These are phyloP conservation scores for Kodamaea sp. DNA, from an alignment of 1,139 yeast genomes.

Conservation along the genomic window DNA sequence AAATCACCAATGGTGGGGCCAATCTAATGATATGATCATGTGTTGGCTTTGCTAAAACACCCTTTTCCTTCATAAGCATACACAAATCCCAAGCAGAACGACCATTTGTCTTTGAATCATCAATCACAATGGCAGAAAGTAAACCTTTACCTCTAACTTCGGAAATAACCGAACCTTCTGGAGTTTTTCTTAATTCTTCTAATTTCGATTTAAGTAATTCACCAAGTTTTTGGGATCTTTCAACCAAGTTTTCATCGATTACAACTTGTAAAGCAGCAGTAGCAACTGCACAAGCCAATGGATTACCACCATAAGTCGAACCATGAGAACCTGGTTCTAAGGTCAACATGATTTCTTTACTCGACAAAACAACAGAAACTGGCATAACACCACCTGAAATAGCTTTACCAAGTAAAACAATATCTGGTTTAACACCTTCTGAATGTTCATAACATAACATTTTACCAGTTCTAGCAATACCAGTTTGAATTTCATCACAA, in stretches of 20 bases:
- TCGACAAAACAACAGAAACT: conserved; percentile 85
- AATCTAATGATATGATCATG: conserved; percentile 93
- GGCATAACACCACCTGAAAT: conserved; percentile 94
- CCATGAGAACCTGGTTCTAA: conserved; percentile 97
- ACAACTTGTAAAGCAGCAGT: conserved; percentile 92
- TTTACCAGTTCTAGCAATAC: conserved; percentile 96
- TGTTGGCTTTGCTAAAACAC: conserved; percentile 94
- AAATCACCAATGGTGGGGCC: conserved; percentile 93
- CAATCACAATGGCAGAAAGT: conserved; percentile 87
- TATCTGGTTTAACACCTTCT: conserved; percentile 74
- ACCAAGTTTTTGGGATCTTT: conserved; percentile 73
- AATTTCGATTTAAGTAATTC: conserved; percentile 65
- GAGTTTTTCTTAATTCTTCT: conserved; percentile 53
- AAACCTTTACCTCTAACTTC: conserved; percentile 94
- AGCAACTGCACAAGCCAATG: conserved; percentile 90
- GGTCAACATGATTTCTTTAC: conserved; percentile 83
- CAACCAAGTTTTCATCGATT: conserved; percentile 79
- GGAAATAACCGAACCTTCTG: conserved; percentile 63
- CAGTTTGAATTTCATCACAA: conserved; percentile 97
- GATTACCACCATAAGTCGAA: conserved; percentile 97
- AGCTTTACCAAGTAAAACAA: conserved; percentile 88
- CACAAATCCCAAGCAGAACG: conserved; percentile 97
- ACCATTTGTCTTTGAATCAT: conserved; percentile 78
- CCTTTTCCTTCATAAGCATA: conserved; percentile 79
- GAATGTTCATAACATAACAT: conserved; percentile 89